phyloP scores from a whole-genome alignment of 73 alveolate species.

The Durusdinium trenchii region DNA sequence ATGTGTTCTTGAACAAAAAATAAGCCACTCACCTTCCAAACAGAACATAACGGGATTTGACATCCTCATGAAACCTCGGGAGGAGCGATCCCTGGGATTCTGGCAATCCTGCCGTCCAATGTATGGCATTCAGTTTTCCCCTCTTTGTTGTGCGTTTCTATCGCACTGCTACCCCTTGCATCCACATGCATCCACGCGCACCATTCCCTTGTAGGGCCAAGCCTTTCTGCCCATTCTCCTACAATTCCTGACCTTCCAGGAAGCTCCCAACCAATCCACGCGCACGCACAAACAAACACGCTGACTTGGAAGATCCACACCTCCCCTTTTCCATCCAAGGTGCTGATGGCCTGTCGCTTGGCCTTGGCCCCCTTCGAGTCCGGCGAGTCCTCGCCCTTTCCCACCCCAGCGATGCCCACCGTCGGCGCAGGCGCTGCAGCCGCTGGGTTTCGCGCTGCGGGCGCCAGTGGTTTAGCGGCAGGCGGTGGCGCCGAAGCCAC shows the following conservation, averaged over 20 bases:
- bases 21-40: too few species aligned
- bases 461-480: neutral
- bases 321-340: neutral
- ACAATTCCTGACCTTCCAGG: neutral
- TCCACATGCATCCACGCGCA: neutral
- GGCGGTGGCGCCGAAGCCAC: neutral
- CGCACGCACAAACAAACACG: too few species aligned
- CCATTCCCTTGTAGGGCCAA: neutral
- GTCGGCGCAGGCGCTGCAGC: neutral
- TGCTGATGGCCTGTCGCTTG: slow-evolving; percentile 11
- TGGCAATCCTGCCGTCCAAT: too few species aligned
- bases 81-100: too few species aligned
- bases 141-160: too few species aligned
- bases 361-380: slow-evolving; percentile 77
- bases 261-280: too few species aligned
- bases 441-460: neutral
- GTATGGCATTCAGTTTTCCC: too few species aligned
- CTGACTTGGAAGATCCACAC: neutral
- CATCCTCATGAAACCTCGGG: too few species aligned
- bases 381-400: slow-evolving; percentile 62
- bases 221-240: neutral
- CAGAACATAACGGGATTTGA: too few species aligned
- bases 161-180: neutral
- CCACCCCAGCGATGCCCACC: slow-evolving; percentile 86
- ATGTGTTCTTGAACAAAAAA: too few species aligned